Percentiles rank a stretch among this genome's conserved stretches.
These are phyloP conservation scores for Malus sieversii DNA, from an alignment of 306 rosid species.

Conservation along the genomic window DNA sequence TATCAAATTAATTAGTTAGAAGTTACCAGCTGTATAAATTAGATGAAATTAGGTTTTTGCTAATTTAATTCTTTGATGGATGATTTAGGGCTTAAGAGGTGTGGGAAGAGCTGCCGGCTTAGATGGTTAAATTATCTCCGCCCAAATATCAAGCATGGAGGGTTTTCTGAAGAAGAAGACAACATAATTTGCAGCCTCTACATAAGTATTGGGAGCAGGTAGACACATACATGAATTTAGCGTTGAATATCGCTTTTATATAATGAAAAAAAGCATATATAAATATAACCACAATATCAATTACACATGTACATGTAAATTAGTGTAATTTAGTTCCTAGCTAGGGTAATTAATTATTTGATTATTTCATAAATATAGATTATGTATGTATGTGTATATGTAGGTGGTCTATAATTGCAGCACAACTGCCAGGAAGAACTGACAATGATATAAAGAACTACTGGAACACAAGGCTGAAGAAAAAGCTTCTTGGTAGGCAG, in stretches of 20 bases:
- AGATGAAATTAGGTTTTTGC: neutral
- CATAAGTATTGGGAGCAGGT: conserved; percentile 90
- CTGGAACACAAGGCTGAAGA: conserved; percentile 92
- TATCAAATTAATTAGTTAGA: neutral
- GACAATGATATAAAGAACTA: conserved; percentile 91
- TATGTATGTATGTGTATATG: neutral
- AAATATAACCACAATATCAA: neutral
- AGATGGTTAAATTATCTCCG: conserved; percentile 91
- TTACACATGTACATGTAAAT: neutral
- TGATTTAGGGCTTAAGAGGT: conserved; percentile 64
- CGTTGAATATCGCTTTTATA: neutral
- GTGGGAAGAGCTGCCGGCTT: conserved; percentile 90
- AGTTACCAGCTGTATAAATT: neutral
- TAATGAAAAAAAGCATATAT: neutral
- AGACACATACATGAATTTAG: neutral
- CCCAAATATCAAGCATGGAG: conserved; percentile 84
- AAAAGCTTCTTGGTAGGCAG: conserved; percentile 74
- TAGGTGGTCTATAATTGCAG: conserved; percentile 93
- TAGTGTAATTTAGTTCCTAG: neutral
- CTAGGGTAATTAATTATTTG: neutral
- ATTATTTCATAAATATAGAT: neutral
- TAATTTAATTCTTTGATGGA: neutral
- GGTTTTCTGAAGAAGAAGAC: conserved; percentile 87
- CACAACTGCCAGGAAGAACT: conserved; percentile 83
- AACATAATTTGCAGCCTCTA: conserved; percentile 79